Conservation (phyloP, 805 yeast genomes). For the Starmerella riodocensis region DNA sequence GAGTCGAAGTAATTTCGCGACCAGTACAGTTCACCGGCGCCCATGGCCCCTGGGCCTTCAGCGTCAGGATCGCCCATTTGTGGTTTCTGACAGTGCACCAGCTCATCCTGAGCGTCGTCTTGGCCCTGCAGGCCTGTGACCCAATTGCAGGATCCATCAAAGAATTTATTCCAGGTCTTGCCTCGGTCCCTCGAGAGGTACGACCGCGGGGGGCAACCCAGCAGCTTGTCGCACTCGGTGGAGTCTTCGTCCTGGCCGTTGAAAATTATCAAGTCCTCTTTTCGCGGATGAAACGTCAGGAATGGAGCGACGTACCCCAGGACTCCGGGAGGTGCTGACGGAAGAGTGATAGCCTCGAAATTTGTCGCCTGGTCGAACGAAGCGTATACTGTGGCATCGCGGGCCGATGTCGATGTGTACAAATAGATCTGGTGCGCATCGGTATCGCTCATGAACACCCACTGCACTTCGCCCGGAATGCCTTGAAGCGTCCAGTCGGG, state of each 20-base stretch:
- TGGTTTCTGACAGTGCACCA: slow-evolving; percentile 66
- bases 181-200: slow-evolving; percentile 62
- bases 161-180: slow-evolving; percentile 40
- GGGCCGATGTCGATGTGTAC: slow-evolving; percentile 39
- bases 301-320: slow-evolving; percentile 24
- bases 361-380: slow-evolving; percentile 58
- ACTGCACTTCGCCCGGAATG: slow-evolving; percentile 15
- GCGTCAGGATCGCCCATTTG: slow-evolving; percentile 27
- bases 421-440: slow-evolving; percentile 44
- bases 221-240: slow-evolving; percentile 39
- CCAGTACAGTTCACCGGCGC: slow-evolving; percentile 29
- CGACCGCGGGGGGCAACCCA: slow-evolving; percentile 44
- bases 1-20: slow-evolving; percentile 34
- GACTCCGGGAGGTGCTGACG: slow-evolving; percentile 35
- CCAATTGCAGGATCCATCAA: slow-evolving; percentile 49
- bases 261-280: slow-evolving; percentile 51
- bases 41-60: not conserved
- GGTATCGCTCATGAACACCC: slow-evolving; percentile 50
- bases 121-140: slow-evolving; percentile 40
- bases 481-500: slow-evolving; percentile 27
- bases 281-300: slow-evolving; percentile 49
- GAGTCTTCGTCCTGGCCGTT: slow-evolving; percentile 35
- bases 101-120: slow-evolving; percentile 33
- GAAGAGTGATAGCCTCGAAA: slow-evolving; percentile 38
- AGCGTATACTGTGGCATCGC: slow-evolving; percentile 36